These are phyloP conservation scores for Selaginella tamariscina DNA, from an alignment of 75 land plant genomes.

Conservation along the genomic window DNA sequence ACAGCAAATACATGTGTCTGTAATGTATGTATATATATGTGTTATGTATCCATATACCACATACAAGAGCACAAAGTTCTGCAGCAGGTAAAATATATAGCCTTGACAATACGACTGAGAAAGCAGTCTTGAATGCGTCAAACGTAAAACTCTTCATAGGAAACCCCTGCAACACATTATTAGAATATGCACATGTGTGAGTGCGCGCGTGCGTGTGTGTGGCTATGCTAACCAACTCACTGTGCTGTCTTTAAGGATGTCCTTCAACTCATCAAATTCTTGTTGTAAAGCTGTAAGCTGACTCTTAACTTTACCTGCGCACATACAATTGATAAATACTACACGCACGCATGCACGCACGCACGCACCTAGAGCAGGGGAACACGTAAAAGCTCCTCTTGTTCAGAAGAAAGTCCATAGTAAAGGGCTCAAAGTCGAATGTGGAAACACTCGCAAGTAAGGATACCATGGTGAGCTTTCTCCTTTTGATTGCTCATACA, in stretches of 20 bases:
- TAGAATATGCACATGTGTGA: neutral
- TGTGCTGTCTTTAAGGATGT: neutral
- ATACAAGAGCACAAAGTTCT: constrained; percentile 33
- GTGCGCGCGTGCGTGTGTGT: no score
- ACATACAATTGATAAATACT: neutral
- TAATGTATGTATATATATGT: no score
- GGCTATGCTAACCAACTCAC: neutral
- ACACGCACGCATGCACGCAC: neutral
- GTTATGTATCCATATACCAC: no score
- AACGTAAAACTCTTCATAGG: constrained; percentile 22
- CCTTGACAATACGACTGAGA: constrained; percentile 25
- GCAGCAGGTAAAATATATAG: constrained; percentile 30
- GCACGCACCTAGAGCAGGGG: constrained; percentile 20
- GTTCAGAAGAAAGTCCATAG: constrained; percentile 26
- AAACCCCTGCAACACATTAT: constrained; percentile 16
- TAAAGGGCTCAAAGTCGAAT: constrained; percentile 27
- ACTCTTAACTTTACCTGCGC: constrained; percentile 24
- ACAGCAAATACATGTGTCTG: neutral
- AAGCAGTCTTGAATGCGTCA: constrained; percentile 30
- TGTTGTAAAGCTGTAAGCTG: constrained; percentile 17
- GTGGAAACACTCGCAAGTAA: constrained; percentile 24
- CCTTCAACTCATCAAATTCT: constrained; percentile 19
- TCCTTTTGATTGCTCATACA: constrained; percentile 22
- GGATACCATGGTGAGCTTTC: constrained; percentile 26
- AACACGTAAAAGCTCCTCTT: constrained; percentile 27